Conservation (phyloP, 1,284 basidiomycete species). For the Pisolithus thermaeus region DNA sequence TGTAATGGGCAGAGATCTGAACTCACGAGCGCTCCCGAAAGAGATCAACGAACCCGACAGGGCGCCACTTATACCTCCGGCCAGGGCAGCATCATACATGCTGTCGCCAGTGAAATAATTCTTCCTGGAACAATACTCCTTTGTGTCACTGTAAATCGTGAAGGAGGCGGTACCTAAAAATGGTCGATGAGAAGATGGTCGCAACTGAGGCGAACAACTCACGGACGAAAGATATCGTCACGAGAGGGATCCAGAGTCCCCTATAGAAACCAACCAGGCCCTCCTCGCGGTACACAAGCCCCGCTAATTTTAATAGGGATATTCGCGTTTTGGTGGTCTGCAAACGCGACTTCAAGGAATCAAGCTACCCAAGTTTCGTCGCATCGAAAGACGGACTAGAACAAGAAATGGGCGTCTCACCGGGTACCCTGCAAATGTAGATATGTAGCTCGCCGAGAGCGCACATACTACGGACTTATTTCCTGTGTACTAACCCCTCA, state of each 20-base stretch:
- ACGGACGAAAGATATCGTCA: constrained; percentile 96
- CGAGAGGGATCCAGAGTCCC: constrained; percentile 86
- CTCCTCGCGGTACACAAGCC: constrained; percentile 81
- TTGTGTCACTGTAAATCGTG: constrained; percentile 89
- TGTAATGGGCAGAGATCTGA: constrained; percentile 4
- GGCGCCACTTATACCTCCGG: constrained; percentile 75
- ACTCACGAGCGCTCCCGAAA: constrained; percentile 79
- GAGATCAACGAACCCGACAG: constrained; percentile 81
- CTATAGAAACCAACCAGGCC: constrained; percentile 90
- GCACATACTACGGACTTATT: constrained; percentile 82
- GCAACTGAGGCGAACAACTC: constrained; percentile 33
- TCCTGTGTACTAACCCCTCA: constrained; percentile 33
- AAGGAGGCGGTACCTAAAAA: constrained; percentile 77
- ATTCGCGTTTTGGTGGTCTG: constrained; percentile 80
- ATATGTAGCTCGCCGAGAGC: constrained; percentile 76
- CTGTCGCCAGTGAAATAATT: constrained; percentile 52
- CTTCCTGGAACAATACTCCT: constrained; percentile 68
- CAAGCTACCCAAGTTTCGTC: constrained; percentile 44
- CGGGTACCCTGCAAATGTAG: constrained; percentile 78
- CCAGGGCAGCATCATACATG: constrained; percentile 65
- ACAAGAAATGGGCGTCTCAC: constrained; percentile 37
- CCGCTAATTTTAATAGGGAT: constrained; percentile 68
- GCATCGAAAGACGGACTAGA: constrained; percentile 3
- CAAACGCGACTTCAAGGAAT: constrained; percentile 87
- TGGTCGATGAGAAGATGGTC: constrained; percentile 10